Evolutionary conservation across 495 filamentous ascomycete species (phyloP).

Genomic region (Rhypophila decipiens): DNA sequence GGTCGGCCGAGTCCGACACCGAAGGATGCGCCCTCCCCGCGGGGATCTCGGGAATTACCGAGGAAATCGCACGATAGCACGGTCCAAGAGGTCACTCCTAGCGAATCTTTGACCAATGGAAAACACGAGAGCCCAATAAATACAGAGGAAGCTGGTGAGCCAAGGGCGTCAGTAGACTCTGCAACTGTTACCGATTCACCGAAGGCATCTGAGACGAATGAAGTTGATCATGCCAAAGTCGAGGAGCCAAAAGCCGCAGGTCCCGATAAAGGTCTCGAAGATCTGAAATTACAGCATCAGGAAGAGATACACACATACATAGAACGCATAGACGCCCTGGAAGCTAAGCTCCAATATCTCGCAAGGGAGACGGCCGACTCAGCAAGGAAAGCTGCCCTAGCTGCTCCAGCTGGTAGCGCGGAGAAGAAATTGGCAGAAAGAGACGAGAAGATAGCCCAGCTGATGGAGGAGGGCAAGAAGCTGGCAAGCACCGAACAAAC

Average conservation of each 20-base stretch:
- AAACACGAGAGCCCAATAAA: not conserved
- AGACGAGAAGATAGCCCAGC: conserved; percentile 78
- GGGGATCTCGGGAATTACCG: conserved; percentile 15
- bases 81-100: not conserved
- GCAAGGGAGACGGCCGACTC: conserved; percentile 70
- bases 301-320: conserved; percentile 76
- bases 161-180: conserved; percentile 4
- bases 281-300: conserved; percentile 56
- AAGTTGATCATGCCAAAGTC: too few species aligned
- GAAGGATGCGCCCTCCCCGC: conserved; percentile 12
- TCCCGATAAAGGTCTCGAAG: conserved; percentile 3
- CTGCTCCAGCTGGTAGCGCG: conserved; percentile 53
- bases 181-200: too few species aligned
- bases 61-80: conserved; percentile 11
- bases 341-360: conserved; percentile 83
- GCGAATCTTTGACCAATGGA: not conserved
- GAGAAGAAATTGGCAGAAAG: conserved; percentile 82
- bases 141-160: not conserved
- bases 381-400: conserved; percentile 55
- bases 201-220: too few species aligned
- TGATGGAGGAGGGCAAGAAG: conserved; percentile 90
- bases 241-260: not conserved
- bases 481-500: conserved; percentile 79
- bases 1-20: conserved; percentile 11
- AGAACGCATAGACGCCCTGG: conserved; percentile 87